A percentile compares a stretch with the other conserved stretches of the same genome.
Conservation (phyloP, 768 basidiomycete species). For the Termitomyces sp. region DNA sequence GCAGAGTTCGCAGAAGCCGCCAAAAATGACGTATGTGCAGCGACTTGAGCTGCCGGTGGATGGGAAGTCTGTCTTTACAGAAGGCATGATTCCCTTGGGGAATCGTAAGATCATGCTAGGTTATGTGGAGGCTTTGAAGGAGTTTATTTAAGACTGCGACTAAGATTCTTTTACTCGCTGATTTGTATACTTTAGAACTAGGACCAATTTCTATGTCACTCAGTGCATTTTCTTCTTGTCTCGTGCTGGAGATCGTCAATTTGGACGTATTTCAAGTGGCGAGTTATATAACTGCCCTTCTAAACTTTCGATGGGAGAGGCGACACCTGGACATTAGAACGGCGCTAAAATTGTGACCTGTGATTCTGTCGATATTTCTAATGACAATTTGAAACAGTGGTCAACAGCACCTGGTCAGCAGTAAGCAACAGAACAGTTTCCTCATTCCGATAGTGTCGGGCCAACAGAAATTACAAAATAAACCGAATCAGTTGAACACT, state of each 20-base stretch:
- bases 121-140: constrained; percentile 15
- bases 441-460: background rate
- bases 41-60: constrained; percentile 4
- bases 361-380: background rate
- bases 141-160: constrained; percentile 2
- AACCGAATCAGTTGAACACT: too few species aligned
- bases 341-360: background rate
- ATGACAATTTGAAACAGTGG: background rate
- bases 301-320: background rate
- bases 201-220: background rate
- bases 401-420: background rate
- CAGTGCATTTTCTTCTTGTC: constrained; percentile 13
- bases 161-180: background rate
- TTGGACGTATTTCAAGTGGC: background rate
- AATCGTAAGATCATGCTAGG: constrained; percentile 11
- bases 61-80: background rate
- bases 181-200: background rate
- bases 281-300: background rate
- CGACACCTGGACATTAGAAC: background rate
- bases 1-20: constrained; percentile 12
- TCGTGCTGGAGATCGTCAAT: background rate
- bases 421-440: background rate
- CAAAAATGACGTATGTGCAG: constrained; percentile 7
- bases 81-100: constrained; percentile 10
- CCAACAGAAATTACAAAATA: too few species aligned